Evolutionary conservation across 2,329 filamentous ascomycete species (phyloP), one percentile per base, ranked within the genome.

Genomic region (Knufia fluminis): DNA sequence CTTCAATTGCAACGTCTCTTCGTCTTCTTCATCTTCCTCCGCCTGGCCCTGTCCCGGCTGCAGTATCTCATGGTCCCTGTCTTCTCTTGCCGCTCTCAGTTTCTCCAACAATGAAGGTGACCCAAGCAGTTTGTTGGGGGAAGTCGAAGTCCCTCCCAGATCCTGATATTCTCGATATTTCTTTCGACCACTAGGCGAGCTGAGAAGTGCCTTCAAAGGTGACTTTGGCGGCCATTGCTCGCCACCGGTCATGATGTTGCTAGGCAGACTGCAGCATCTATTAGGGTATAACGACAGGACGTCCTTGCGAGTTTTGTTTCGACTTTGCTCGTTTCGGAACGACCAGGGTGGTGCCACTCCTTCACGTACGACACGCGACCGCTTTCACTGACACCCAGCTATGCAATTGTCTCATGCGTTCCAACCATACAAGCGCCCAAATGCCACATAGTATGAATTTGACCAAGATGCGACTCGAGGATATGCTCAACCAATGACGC

Each of bases 1-100:
- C 64, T 94, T 83, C 54, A 98, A 71, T 62, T 94, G 80, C 28
- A 97, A 69, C 1, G 82, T 94, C 71, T 97, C 90, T 65, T 96
- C 91, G 58, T 94, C 90, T 4, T 94, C 78, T n/a, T 86, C 80
- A 8, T 80, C 75, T 3, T 70, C 70, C 14, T 62, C 61, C 19
- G 55, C 54, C 2, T 73, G 69, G 44, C 68, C 64, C 42, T 60
- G 17, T 55, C 61, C 35, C 62, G 64, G 44, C 51, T 61, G 55
- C 67, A 50, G 57, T 51, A 46, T 47, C 40, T 42, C 53, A 45
- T 48, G 50, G 12, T 54, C 55, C 12, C 54, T 51, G 32, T 53
- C 43, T 12, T 32, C 44, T 24, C 52, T 52, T n/a, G 65, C 57
- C 17, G 62, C 60, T 17, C 59, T 53, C 24, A 64, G 59, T 51